Evolutionary conservation across 495 filamentous ascomycete genomes (phyloP), one percentile per base, ranked within the genome.

Genomic region (Niebla homalea): DNA sequence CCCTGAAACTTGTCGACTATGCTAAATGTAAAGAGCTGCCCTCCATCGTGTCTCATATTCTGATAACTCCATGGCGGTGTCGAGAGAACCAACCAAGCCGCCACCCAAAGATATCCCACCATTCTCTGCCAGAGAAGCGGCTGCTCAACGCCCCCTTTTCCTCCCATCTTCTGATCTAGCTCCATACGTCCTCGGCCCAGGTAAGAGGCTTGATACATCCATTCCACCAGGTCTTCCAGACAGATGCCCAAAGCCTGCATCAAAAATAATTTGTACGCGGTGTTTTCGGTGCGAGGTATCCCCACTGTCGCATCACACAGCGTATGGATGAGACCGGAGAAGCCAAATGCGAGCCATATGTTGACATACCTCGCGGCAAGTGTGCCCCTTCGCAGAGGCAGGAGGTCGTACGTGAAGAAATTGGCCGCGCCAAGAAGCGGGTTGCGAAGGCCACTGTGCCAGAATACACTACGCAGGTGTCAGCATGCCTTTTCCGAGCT

Each of bases 151-250:
- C 26, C 26, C 26, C 26, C 26, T 7, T 32, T 32, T 11, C 26
- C 26, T 32, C 12, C 26, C 1, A 32, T 32, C 26, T 32, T 32
- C 12, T 32, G 1, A 3, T 32, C 26, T 32, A 8, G 3, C 12
- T 32, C 26, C 7, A 11, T 32, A 7, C 6, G 26, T 32, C 12
- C 7, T 10, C 6, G 26, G 26, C 12, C 26, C 3, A 7, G 1
- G 1, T 11, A 32, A 32, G 1, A 32, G 26, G 3, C 12, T 7
- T 21, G 78, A 25, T 23, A 12, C 21, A 44, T 44, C 21, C 20
- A 20, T 44, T 20, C 2, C 16, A 44, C 18, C 2, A n/a, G 15
- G 23, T 44, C 42, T n/a, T 44, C 42, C 20, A 44, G 15, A 20
- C 21, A 23, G 7, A 44, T 21, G 16, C 42, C 42, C 18, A 25